Evolutionary conservation across 371 early-diverging fungal species (phyloP), one percentile per base, ranked within the genome.

Genomic region (Batkoa obscura): DNA sequence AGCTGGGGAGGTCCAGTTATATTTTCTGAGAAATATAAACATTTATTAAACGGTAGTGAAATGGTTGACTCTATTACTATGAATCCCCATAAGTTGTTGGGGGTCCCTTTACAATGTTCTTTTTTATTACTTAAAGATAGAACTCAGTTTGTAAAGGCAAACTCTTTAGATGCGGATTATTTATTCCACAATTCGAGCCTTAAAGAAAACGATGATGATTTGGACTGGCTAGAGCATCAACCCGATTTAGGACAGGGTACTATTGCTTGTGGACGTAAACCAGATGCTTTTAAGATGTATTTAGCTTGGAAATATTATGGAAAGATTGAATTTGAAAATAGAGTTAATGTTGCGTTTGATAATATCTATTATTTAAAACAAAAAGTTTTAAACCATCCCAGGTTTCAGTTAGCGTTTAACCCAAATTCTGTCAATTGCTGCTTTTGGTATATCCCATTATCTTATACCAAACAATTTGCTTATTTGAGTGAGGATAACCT

Each of bases 51-150:
- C 46, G 74, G 82, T 46, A 65, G 76, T 5, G 34, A 10, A 43
- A 56, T 69, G 64, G 76, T 80, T 31, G 79, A 90, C 61, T 78
- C 86, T 13, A 69, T 88, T 46, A 82, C 85, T 0, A 38, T 88
- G 49, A 87, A 86, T 56, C 89, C 91, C 2, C 91, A 90, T 67
- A 90, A 90, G 67, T 70, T 90, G 58, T 64, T 90, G 31, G 88
- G 88, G 39, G 79, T 84, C 6, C 85, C 91, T 0, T 59, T 84
- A 49, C 88, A 87, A 63, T 90, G 91, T 61, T 84, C 87, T 30
- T 75, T 81, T 60, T 62, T 90, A 9, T 59, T 88, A 2, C 73
- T 83, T n/a, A 62, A 67, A 30, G 68, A 73, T 50, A 57, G 68
- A 3, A 68, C 75, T 31, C 52, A 71, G 8, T 76, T 81, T 57